Evolutionary conservation across 1,284 basidiomycete species (phyloP).

Genomic region (Papiliotrema flavescens): DNA sequence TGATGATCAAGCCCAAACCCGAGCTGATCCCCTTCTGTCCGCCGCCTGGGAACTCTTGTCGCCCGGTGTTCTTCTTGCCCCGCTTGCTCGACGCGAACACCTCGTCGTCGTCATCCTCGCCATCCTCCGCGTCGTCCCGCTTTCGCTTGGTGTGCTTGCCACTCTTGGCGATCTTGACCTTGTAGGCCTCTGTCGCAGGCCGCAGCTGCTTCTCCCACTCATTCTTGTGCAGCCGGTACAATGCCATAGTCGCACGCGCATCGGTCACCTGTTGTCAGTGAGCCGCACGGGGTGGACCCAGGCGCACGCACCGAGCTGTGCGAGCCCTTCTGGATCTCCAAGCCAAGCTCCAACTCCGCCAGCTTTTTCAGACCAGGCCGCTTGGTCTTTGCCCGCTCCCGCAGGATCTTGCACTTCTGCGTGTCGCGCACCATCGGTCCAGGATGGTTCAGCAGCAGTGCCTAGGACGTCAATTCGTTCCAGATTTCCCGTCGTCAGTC

Average conservation of each 20-base stretch:
- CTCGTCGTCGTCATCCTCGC: constrained; percentile 24
- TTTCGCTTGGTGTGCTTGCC: constrained; percentile 8
- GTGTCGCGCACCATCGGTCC: constrained; percentile 77
- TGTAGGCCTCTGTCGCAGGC: constrained; percentile 39
- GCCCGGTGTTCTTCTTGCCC: not conserved
- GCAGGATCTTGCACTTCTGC: constrained; percentile 57
- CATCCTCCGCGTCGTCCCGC: constrained; percentile 18
- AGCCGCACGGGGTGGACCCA: not conserved
- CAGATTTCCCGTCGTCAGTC: constrained; percentile 10
- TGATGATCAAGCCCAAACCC: constrained; percentile 2
- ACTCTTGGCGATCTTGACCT: constrained; percentile 27
- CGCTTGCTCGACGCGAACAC: constrained; percentile 31
- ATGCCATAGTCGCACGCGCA: constrained; percentile 91
- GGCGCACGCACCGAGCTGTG: constrained; percentile 68
- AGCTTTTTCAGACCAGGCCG: constrained; percentile 75
- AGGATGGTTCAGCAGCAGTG: constrained; percentile 86
- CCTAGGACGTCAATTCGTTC: constrained; percentile 52
- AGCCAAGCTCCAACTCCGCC: constrained; percentile 72
- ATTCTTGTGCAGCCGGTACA: constrained; percentile 81
- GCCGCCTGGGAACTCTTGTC: constrained; percentile 53
- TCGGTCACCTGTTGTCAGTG: constrained; percentile 67
- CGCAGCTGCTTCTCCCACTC: constrained; percentile 67
- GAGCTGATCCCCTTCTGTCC: constrained; percentile 52
- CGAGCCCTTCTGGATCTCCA: constrained; percentile 82
- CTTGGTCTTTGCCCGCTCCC: constrained; percentile 58